Base-by-base conservation (phyloP, 495 filamentous ascomycete genomes). In the Beverwykella pulmonaria region DNA sequence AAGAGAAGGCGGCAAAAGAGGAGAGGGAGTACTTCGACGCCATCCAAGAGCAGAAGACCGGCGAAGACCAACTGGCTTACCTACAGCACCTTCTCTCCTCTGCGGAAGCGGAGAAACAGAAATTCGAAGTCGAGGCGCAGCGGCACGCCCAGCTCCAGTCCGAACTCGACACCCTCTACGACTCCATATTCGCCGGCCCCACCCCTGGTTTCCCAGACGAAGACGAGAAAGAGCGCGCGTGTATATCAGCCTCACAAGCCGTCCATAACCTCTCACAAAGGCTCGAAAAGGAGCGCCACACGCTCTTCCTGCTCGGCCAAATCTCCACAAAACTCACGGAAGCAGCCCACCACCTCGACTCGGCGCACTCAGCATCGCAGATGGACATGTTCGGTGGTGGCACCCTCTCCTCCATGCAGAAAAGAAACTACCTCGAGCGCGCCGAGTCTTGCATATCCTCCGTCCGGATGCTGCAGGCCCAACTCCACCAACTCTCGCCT, bases 171-270 rank as follows among this genome's bases (percentile, higher is more conserved):
- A 54, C 53, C n/a, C 63, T 72, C 22, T 71, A 75, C 53, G 36
- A 71, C 19, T 60, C 61, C 53, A 76, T 84, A 55, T 84, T 83
- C 64, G 73, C 71, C 14, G 79, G 81, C 7, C 73, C 74, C 2
- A 82, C 81, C 6, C 79, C 80, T 0, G 77, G 72, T 9, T 77
- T 82, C 58, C 81, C 80, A 0, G 78, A 76, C 25, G 81, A 84
- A 69, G 81, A 83, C 61, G 66, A 73, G 52, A 68, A 64, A 27
- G 80, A 84, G 68, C 23, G 64, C 6, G 55, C 49, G 0, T 67
- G 74, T 15, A 19, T 39, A 1, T 22, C 56, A 9, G 71, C 76
- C 14, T 71, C 76, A 47, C 59, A 63, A 26, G 68, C 76, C 39
- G 67, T 46, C 8, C 39, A 71, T 8, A 32, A 67, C 0, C 23